These are phyloP conservation scores for Globisporangium nunn DNA, from an alignment of 352 stramenopile genomes.

Conservation along the genomic window DNA sequence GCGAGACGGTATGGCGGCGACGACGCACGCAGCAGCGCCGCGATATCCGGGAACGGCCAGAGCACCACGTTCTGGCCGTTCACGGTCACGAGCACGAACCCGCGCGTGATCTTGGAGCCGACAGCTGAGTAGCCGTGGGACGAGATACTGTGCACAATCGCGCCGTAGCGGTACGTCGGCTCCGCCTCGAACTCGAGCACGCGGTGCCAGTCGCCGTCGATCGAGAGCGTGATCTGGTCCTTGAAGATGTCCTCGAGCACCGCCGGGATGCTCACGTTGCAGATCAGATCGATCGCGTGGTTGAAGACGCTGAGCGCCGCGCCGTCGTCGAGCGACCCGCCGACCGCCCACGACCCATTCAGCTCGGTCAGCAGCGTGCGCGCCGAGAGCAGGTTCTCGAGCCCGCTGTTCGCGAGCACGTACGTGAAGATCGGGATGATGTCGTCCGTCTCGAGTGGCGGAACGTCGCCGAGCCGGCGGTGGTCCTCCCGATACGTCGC, in stretches of 20 bases:
- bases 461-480: constrained; percentile 36
- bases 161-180: constrained; percentile 79
- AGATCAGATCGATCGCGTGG: constrained; percentile 81
- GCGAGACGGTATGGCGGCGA: constrained; percentile 65
- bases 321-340: constrained; percentile 50
- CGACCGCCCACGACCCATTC: constrained; percentile 62
- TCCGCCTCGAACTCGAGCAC: constrained; percentile 80
- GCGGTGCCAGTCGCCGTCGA: constrained; percentile 78
- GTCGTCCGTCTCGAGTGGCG: constrained; percentile 73
- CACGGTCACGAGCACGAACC: constrained; percentile 76
- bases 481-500: constrained; percentile 71
- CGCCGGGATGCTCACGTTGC: constrained; percentile 79
- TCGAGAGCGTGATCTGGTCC: constrained; percentile 84
- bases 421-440: constrained; percentile 88
- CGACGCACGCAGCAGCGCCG: constrained; percentile 55
- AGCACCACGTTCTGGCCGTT: constrained; percentile 85
- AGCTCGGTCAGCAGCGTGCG: constrained; percentile 71
- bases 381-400: constrained; percentile 80
- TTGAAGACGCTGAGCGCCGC: constrained; percentile 64
- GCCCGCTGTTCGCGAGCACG: constrained; percentile 79
- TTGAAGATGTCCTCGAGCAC: constrained; percentile 88
- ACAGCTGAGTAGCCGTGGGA: constrained; percentile 65
- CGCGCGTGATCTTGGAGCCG: constrained; percentile 63
- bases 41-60: constrained; percentile 76
- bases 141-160: constrained; percentile 72